Evolutionary conservation across 768 basidiomycete species (phyloP).

Genomic region (Boletus eberwhitei): DNA sequence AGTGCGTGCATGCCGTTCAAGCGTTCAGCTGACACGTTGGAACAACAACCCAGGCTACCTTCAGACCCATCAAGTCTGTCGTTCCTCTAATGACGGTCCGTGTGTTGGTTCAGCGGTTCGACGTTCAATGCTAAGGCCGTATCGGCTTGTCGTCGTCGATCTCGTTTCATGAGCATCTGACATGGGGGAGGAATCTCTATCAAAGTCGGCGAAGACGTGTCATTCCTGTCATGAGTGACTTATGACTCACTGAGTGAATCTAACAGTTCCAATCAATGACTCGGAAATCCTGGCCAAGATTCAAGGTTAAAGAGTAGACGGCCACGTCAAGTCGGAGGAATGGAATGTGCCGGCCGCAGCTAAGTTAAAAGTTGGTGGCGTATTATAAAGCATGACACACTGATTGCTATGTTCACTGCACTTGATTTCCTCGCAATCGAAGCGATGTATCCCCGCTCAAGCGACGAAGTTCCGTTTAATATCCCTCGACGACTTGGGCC

Average conservation of each 20-base stretch:
- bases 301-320: conserved; percentile 59
- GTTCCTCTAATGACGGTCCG: conserved; percentile 93
- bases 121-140: conserved; percentile 74
- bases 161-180: background rate
- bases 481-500: background rate
- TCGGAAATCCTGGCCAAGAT: conserved; percentile 95
- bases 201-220: conserved; percentile 96
- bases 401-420: conserved; percentile 25
- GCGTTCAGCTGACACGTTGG: background rate
- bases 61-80: conserved; percentile 91
- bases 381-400: conserved; percentile 9
- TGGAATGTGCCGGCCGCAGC: conserved; percentile 8
- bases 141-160: conserved; percentile 28
- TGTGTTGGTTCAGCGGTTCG: conserved; percentile 95
- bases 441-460: conserved; percentile 31
- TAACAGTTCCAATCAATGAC: no score
- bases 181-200: conserved; percentile 89
- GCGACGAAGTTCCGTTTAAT: background rate
- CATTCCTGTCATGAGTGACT: background rate
- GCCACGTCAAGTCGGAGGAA: background rate
- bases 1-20: background rate
- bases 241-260: no score
- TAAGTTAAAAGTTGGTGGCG: conserved; percentile 7
- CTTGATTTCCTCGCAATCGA: conserved; percentile 19
- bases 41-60: conserved; percentile 62